Evolutionary conservation across 148 eudicot genomes (phyloP), one percentile per base, ranked within the genome.

Genomic region (Simmondsia chinensis): DNA sequence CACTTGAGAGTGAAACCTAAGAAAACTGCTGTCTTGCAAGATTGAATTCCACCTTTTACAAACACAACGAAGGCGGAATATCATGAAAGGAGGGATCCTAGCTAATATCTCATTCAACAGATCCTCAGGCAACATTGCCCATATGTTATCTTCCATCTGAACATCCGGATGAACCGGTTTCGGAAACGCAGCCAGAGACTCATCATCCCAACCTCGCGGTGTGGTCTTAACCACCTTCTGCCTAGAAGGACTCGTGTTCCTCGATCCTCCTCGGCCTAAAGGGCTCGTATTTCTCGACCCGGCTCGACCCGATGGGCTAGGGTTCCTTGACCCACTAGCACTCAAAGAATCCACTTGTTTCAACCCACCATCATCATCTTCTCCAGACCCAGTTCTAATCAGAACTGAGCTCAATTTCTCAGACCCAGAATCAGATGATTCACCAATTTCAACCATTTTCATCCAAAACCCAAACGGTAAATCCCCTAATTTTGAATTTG

Each of bases 51-150:
- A 91, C 44, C 99, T 73, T 50, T 79, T 91, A 52, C 99, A 91
- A 70, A 91, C 99, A 24, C 80, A 79, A 27, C 95, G 77, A 14
- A 91, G 79, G 48, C 95, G 77, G 14, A 91, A 91, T 45, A 91
- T 82, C 86, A 85, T 79, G 63, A 91, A 91, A 4, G 99, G 99
- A 15, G 97, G 97, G 60, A 91, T 69, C 68, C 97, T 70, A 52
- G 86, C 94, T 48, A 91, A 75, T 23, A 91, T 91, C 69, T 91
- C 95, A 51, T 86, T 91, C 57, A 91, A 30, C 42, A 91, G 52
- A 69, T 85, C 99, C 65, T 86, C 99, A 0, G 99, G 99, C 54
- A 91, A 62, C 95, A 82, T 82, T 47, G 95, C 86, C 99, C 99
- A 91, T 49, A 85, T 82, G 53, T 79, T 75, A 72, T 91, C 94